These are phyloP conservation scores for Talaromyces piceae DNA, from an alignment of 2,329 filamentous ascomycete species.

Conservation along the genomic window DNA sequence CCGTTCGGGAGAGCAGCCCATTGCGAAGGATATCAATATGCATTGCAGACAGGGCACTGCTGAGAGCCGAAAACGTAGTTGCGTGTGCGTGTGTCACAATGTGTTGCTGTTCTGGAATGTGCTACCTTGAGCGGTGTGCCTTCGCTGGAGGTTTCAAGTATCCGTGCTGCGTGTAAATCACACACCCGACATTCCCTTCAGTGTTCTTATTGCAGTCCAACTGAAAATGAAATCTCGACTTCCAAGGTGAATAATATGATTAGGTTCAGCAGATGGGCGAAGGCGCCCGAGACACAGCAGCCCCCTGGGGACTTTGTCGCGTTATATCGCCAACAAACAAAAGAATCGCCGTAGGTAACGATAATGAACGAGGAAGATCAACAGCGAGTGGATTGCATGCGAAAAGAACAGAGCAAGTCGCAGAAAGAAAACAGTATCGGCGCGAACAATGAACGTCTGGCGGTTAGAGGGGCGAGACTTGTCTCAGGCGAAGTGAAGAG, in stretches of 20 bases:
- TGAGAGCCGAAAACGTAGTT: no score
- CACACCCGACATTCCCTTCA: background rate
- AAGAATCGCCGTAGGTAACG: background rate
- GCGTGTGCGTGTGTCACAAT: background rate
- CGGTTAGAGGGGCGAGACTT: background rate
- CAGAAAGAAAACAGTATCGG: background rate
- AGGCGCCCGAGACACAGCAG: background rate
- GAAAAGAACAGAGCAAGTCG: background rate
- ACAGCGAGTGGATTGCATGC: background rate
- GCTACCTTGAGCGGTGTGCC: background rate
- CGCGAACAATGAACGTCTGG: background rate
- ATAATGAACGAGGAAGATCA: background rate
- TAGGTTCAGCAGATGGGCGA: no score
- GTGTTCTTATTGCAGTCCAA: background rate
- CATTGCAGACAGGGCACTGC: slow-evolving; percentile 4
- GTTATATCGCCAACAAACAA: background rate
- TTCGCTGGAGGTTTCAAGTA: no score
- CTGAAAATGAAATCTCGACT: background rate
- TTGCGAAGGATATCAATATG: slow-evolving; percentile 1
- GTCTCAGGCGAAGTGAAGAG: background rate
- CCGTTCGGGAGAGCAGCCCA: background rate
- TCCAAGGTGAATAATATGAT: background rate
- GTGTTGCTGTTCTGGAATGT: background rate
- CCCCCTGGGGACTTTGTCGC: background rate
- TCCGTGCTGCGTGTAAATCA: background rate